Conservation (phyloP, 2,329 filamentous ascomycete species). For the Periconia sp. region DNA sequence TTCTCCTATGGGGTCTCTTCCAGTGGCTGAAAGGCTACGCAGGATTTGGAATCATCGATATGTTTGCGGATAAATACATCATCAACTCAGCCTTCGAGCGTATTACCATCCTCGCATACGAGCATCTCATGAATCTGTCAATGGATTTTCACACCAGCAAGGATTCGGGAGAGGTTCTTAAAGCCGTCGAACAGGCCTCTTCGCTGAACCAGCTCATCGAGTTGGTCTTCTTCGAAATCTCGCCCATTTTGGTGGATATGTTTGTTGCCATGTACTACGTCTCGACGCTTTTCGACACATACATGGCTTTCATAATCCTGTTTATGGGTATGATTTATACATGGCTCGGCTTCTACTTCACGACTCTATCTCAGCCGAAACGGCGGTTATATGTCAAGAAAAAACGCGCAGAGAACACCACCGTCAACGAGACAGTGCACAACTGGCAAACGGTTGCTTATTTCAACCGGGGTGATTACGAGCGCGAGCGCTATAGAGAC, state of each 20-base stretch:
- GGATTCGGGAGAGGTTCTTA: conserved; percentile 64
- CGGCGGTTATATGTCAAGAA: conserved; percentile 47
- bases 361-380: conserved; percentile 44
- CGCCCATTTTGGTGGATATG: conserved; percentile 65
- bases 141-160: conserved; percentile 72
- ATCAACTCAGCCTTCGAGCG: conserved; percentile 60
- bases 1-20: conserved; percentile 53
- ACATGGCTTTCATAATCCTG: conserved; percentile 43
- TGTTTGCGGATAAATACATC: conserved; percentile 57
- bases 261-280: conserved; percentile 63
- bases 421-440: conserved; percentile 60
- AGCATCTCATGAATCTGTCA: conserved; percentile 68
- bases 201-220: conserved; percentile 63
- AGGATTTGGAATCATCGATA: conserved; percentile 54
- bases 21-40: conserved; percentile 55
- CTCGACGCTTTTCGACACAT: conserved; percentile 63
- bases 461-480: conserved; percentile 60
- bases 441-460: conserved; percentile 63
- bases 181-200: conserved; percentile 65
- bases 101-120: conserved; percentile 63
- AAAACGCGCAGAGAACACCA: conserved; percentile 53
- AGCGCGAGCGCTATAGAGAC: conserved; percentile 52
- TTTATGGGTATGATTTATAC: conserved; percentile 51
- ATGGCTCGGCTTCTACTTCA: conserved; percentile 52
- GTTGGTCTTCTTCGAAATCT: conserved; percentile 60